phyloP scores from a whole-genome alignment of 441 rosid genomes.

The Corymbia citriodora region DNA sequence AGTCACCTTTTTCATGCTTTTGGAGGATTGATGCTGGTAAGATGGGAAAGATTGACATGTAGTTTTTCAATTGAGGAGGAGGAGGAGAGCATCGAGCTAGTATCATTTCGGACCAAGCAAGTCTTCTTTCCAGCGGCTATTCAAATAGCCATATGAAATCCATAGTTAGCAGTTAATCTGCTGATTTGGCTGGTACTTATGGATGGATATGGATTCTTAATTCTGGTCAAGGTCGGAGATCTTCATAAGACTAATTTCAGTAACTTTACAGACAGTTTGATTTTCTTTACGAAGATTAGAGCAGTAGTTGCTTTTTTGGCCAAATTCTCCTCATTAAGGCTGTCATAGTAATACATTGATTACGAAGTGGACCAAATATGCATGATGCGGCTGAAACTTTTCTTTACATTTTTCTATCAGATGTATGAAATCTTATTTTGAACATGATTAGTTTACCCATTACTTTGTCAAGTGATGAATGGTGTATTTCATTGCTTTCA shows the following conservation, averaged over 20 bases:
- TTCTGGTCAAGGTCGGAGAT: not conserved
- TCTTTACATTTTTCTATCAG: not conserved
- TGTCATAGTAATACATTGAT: not conserved
- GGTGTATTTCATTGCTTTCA: not conserved
- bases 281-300: not conserved
- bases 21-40: not conserved
- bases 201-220: not conserved
- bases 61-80: not conserved
- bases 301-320: not conserved
- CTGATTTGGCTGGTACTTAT: not conserved
- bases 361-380: not conserved
- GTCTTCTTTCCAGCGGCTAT: not conserved
- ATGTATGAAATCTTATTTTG: not conserved
- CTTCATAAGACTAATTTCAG: not conserved
- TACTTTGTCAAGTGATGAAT: not conserved
- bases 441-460: not conserved
- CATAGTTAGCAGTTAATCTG: not conserved
- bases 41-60: not conserved
- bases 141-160: not conserved
- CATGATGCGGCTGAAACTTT: not conserved
- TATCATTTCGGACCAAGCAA: not conserved
- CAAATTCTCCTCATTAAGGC: not conserved
- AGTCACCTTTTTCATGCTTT: not conserved
- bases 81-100: not conserved
- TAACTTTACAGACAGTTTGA: not conserved